Evolutionary conservation across 805 yeast species (phyloP).

Genomic region (Wickerhamomyces bovis): DNA sequence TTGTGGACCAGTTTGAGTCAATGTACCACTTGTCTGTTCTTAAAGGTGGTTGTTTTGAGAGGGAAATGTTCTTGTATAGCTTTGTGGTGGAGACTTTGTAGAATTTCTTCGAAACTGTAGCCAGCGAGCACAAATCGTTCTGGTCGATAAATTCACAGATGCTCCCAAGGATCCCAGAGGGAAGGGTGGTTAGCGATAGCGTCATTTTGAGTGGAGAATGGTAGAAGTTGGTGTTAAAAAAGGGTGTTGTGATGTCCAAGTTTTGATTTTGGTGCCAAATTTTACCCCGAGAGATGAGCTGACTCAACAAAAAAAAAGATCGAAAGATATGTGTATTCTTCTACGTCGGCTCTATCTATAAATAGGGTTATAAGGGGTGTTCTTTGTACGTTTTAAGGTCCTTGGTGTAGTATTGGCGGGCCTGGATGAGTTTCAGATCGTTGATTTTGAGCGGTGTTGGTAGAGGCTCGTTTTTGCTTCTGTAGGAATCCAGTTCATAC

Average conservation of each 20-base stretch:
- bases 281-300: neutral
- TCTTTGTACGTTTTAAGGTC: conserved; percentile 5
- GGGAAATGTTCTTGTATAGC: conserved; percentile 33
- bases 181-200: neutral
- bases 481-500: conserved; percentile 9
- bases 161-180: neutral
- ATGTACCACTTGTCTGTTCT: conserved; percentile 25
- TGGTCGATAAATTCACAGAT: conserved; percentile 4
- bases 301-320: neutral
- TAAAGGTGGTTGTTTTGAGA: conserved; percentile 30
- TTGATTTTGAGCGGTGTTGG: conserved; percentile 26
- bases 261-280: neutral
- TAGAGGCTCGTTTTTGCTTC: conserved; percentile 16
- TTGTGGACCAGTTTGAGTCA: conserved; percentile 31
- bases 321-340: neutral
- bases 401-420: conserved; percentile 26
- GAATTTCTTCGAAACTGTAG: conserved; percentile 9
- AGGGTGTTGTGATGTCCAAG: neutral
- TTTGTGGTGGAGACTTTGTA: conserved; percentile 25
- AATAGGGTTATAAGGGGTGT: neutral
- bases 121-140: conserved; percentile 3
- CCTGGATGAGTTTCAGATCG: conserved; percentile 39
- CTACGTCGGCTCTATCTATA: neutral
- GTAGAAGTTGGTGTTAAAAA: neutral
- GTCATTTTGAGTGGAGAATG: neutral